A percentile compares a stretch with the other conserved stretches of the same genome.
Conservation (phyloP, 129 eudicot species). For the Helichrysum umbraculigerum region DNA sequence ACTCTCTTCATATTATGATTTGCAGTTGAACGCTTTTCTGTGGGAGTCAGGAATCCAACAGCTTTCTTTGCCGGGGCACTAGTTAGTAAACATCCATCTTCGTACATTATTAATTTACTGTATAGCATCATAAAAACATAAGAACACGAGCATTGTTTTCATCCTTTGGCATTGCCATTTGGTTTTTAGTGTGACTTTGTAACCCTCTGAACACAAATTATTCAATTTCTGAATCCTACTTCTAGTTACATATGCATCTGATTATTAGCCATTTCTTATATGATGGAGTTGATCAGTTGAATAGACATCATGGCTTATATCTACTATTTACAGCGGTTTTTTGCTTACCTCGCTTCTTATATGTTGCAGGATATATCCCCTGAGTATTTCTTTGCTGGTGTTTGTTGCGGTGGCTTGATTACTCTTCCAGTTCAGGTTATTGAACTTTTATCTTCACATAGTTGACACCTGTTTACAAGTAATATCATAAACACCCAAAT, state of each 20-base stretch:
- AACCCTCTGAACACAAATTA: neutral
- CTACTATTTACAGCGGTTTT: neutral
- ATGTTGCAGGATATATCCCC: conserved; percentile 78
- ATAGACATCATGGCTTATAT: neutral
- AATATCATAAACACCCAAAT: neutral
- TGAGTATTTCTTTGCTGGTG: conserved; percentile 92
- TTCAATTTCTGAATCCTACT: neutral
- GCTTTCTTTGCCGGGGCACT: conserved; percentile 93
- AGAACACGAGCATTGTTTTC: neutral
- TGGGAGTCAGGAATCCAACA: conserved; percentile 97
- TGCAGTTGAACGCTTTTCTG: conserved; percentile 93
- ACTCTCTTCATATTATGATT: conserved; percentile 27
- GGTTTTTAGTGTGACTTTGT: neutral
- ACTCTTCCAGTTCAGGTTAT: conserved; percentile 88
- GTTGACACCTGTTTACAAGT: neutral
- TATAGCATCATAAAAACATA: conserved; percentile 9
- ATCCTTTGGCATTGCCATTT: neutral
- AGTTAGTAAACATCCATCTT: conserved; percentile 48
- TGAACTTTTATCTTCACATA: conserved; percentile 22
- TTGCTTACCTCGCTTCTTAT: conserved; percentile 9
- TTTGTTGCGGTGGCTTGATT: conserved; percentile 87
- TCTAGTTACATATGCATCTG: neutral
- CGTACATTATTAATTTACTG: neutral
- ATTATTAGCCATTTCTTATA: neutral
- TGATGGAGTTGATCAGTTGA: neutral